Evolutionary conservation across 2,329 filamentous ascomycete species (phyloP).

Genomic region (Aspergillus sp.): DNA sequence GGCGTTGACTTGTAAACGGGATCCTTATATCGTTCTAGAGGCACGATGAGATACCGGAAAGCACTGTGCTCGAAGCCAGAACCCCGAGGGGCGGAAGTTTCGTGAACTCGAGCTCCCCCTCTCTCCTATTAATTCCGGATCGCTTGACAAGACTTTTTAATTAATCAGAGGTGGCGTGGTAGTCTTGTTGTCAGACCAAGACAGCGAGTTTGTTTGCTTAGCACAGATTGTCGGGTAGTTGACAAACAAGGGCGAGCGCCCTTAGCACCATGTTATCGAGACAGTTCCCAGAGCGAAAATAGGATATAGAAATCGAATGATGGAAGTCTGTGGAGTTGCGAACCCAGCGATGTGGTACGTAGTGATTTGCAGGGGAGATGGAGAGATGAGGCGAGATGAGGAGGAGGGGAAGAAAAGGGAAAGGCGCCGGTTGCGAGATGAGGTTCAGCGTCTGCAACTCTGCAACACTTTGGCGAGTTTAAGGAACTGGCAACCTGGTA

Average conservation of each 20-base stretch:
- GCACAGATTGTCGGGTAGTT: slow-evolving; percentile 6
- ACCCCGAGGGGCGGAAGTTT: not conserved
- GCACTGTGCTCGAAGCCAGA: not conserved
- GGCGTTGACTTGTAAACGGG: not conserved
- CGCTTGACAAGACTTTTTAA: not conserved
- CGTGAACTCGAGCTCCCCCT: not conserved
- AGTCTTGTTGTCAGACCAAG: not conserved
- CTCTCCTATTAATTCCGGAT: not conserved
- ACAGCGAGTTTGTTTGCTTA: slow-evolving; percentile 5
- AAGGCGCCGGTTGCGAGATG: not conserved
- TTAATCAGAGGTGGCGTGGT: slow-evolving; percentile 4
- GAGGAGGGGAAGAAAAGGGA: not conserved
- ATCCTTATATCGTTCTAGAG: not conserved
- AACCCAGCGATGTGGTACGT: slow-evolving; percentile 29
- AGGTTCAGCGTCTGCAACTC: slow-evolving; percentile 7
- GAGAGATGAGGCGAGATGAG: slow-evolving; percentile 10
- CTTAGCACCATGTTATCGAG: slow-evolving; percentile 15
- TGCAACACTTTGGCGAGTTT: slow-evolving; percentile 1
- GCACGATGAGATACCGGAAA: not conserved
- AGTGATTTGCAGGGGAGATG: slow-evolving; percentile 32
- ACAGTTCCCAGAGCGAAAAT: not conserved
- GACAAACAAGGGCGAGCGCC: slow-evolving; percentile 5
- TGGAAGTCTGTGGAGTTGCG: slow-evolving; percentile 19
- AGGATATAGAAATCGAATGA: not conserved
- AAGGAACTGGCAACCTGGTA: slow-evolving; percentile 1